Percentiles rank a stretch among this genome's conserved stretches.
Conservation (phyloP, 2,329 filamentous ascomycete genomes). For the Herpotrichia juniperi region DNA sequence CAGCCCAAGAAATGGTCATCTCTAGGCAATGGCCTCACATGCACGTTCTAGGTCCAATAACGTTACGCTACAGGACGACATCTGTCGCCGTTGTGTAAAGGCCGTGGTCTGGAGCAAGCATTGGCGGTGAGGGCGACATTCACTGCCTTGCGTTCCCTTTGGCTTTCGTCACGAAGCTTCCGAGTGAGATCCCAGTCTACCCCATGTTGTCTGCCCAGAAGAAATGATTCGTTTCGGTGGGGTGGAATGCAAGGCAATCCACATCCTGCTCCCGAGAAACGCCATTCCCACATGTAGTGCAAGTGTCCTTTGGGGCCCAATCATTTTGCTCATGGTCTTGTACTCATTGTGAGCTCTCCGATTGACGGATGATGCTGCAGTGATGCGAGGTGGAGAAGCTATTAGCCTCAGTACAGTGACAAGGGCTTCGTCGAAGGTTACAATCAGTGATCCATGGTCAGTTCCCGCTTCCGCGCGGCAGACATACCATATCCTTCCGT, state of each 20-base stretch:
- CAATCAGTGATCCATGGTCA: constrained; percentile 8
- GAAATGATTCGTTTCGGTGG: constrained; percentile 6
- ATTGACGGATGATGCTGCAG: neutral
- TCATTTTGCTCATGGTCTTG: neutral
- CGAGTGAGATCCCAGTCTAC: constrained; percentile 6
- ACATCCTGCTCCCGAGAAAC: neutral
- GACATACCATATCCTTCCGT: constrained; percentile 1
- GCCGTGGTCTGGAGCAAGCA: constrained; percentile 20
- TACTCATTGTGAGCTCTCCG: constrained; percentile 1
- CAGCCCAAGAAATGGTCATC: constrained; percentile 16
- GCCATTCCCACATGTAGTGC: neutral
- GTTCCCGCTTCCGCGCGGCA: constrained; percentile 12
- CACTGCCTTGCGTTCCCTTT: constrained; percentile 6
- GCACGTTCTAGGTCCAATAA: constrained; percentile 34
- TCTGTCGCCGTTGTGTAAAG: constrained; percentile 16
- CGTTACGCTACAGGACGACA: constrained; percentile 27
- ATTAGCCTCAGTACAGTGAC: neutral
- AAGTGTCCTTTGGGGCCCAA: neutral
- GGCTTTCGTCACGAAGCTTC: constrained; percentile 2
- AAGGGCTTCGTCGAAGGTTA: constrained; percentile 6
- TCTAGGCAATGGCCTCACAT: constrained; percentile 10
- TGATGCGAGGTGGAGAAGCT: neutral
- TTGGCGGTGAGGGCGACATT: constrained; percentile 22
- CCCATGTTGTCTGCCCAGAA: neutral
- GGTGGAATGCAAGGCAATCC: neutral